Evolutionary conservation across 202 grass and related monocot genomes (phyloP), one percentile per base, ranked within the genome.

Genomic region (Digitaria exilis): DNA sequence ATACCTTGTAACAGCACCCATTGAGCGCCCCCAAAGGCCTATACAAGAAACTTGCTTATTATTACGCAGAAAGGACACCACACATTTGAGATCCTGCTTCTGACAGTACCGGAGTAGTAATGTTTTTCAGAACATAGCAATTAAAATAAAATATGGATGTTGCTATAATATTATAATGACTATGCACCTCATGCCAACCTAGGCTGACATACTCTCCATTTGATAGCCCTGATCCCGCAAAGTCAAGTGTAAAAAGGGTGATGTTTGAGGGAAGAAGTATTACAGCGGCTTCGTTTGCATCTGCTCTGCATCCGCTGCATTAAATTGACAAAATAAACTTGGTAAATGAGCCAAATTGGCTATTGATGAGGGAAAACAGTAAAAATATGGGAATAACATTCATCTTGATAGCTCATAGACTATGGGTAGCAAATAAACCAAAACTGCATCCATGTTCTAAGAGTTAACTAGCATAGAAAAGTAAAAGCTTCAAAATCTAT

Each of bases 1-100:
- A 60, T 96, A 98, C 96, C 96, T 98, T 84, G 96, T 98, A 61
- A 98, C 96, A 92, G 96, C 96, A 78, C 96, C 96, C 96, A 98
- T 98, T 2, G 96, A 98, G 31, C 93, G 93, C 48, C 96, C 96
- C 96, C 96, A 98, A 84, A 98, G 91, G 10, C 96, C 96, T 87
- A 98, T 92, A 84, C 93, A 92, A 73, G 96, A 98, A 84, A 98
- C 86, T 73, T 98, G 84, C 78, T 96, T 96, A 90, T 84, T 88
- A 17, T 81, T 92, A 69, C 96, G 91, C 45, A 98, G 80, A 92
- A 90, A 87, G 71, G 93, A 92, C 49, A 99, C 88, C 21, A 32
- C 96, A 66, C 87, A 89, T 82, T 94, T 96, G 75, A 99, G 91
- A 87, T 99, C 96, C 65, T 99, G 91, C 79, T 96, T 99, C 96